Evolutionary conservation across 176 grass and related monocot genomes (phyloP), one percentile per base, ranked within the genome.

Genomic region (Carex littledalei): DNA sequence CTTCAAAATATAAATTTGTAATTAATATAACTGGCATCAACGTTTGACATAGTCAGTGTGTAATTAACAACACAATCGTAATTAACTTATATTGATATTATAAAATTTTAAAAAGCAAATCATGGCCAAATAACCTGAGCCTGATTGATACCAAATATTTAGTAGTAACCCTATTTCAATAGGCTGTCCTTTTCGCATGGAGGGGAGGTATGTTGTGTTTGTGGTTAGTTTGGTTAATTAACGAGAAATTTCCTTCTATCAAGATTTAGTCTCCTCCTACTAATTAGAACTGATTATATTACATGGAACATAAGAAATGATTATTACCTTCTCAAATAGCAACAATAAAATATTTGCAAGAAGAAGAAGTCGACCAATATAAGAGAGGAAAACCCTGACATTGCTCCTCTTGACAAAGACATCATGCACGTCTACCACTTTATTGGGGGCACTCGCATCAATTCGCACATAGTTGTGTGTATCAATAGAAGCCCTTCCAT

Each of bases 391-490:
- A 81, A 89, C 55, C 35, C 80, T 76, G 8, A 83, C 14, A 63
- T 29, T 39, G 70, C 84, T 87, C 86, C 50, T 92, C 74, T 90
- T 91, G 5, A 88, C 50, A n/a, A 84, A 78, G 11, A 98, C 67
- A 26, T 89, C 85, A 83, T 98, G 93, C 61, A 94, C 84, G 56
- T 98, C 88, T 67, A 78, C 85, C 84, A 65, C 82, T 82, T 86
- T 86, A 76, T 54, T 43, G 0, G 54, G 15, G 45, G 62, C 45
- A 83, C 41, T 83, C 54, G 24, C 8, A 5, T 55, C 63, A 69
- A 24, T 37, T 83, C 20, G 43, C 63, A 83, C 61, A 50, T 83
- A 83, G 1, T 69, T 49, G 81, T 54, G 55, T 17, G 21, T 35
- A 68, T 83, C 45, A 55, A 68, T 20, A 83, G 63, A 67, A 67